Base-by-base conservation (phyloP, 1,284 basidiomycete genomes). In the Apiotrichum mycotoxinovorans region DNA sequence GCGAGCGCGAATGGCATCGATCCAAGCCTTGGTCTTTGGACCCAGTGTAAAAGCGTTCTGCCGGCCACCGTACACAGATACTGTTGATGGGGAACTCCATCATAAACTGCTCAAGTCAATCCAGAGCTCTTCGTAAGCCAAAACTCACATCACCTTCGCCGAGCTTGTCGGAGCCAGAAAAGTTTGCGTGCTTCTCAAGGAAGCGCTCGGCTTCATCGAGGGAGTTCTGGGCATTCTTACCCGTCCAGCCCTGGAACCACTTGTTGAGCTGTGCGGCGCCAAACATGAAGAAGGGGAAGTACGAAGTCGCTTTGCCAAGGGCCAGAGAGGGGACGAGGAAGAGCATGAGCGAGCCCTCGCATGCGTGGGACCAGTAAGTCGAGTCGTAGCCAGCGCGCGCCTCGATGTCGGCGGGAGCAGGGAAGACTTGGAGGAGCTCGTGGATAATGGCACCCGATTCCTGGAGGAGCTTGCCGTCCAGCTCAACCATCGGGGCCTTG, bases 141-240 rank as follows among this genome's bases (percentile, higher is more conserved):
- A n/a, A n/a, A 64, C 70, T 66, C 52, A 73, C 70, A 44, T 75
- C 73, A 7, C 67, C 70, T 43, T 69, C 58, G 43, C 73, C 72
- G 0, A 67, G 66, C 46, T 70, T 62, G 47, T 65, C 60, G 0
- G 53, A 45, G 8, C 71, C 72, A 1, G 66, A 66, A 54, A 73
- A 73, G 62, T 56, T 69, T 15, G 54, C 47, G 23, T 59, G 49
- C 34, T 57, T 52, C 5, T 51, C 49, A 8, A 75, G 56, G 53
- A 66, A 71, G 4, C 44, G 34, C 53, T 75, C 69, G 49, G 68
- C 63, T 65, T 73, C 50, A 1, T n/a, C n/a, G 14, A 61, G 60
- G 54, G 62, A 58, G 23, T 41, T 52, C 26, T 46, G 38, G 33
- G 64, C 50, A 46, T 58, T 63, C 10, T 23, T 40, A 25, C 42